Evolutionary conservation across 2,329 filamentous ascomycete genomes (phyloP), one percentile per base, ranked within the genome.

Genomic region (Aspergillus sp.): DNA sequence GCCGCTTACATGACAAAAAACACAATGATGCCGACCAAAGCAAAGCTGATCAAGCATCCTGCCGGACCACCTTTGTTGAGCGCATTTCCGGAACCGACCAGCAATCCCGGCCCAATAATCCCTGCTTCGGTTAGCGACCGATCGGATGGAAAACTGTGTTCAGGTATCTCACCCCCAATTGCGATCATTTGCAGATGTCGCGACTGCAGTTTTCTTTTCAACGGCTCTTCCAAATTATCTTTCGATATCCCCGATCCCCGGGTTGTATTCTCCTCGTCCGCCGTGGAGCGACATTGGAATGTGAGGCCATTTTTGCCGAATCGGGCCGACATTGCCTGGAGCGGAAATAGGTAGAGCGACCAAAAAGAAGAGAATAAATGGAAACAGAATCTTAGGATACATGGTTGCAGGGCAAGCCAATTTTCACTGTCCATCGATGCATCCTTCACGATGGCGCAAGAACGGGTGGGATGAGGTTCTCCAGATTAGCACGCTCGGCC

Each of bases 11-110:
- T 77, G 47, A 75, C 72, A 56, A 75, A 76, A 62, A 76, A 84
- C 2, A 89, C 88, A 59, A 92, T 85, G 62, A 91, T 82, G 11
- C 87, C 89, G 64, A 91, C 88, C 29, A 91, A 77, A 10, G 82
- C 85, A 64, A 92, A 93, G 1, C 89, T 89, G 68, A 92, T 91
- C 39, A 92, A 73, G 52, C 91, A 75, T 0, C 88, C 86, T 0
- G 88, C 90, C 16, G 90, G 90, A 0, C 90, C 90, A 57, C 89
- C 89, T 47, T 81, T 84, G 12, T 84, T 80, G 24, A 93, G 77
- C 0, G 90, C 90, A 51, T 87, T 85, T 39, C 90, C 90, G 2
- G 87, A 84, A 16, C 89, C 90, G 56, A 92, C 86, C 3, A 92
- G 81, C 46, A 92, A 78, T 22, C 90, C 90, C 4, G 90, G 88